A percentile compares a stretch with the other conserved stretches of the same genome.
These are phyloP conservation scores for Cornus florida DNA, from an alignment of 148 eudicot genomes.

Conservation along the genomic window DNA sequence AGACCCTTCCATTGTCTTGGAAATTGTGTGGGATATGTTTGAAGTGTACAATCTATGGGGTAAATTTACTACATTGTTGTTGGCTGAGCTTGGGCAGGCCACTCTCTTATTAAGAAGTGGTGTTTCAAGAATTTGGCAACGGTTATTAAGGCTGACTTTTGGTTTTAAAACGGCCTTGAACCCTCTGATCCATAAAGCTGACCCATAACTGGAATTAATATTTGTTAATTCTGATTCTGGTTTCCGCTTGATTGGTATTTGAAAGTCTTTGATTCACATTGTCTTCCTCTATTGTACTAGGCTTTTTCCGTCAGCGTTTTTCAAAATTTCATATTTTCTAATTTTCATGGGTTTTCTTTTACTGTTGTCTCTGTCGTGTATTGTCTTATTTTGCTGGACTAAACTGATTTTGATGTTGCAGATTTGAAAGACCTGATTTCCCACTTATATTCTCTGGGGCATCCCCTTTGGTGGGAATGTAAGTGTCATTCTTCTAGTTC, in stretches of 20 bases:
- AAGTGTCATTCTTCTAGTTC: constrained; percentile 30
- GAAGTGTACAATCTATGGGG: background rate
- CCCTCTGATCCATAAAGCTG: constrained; percentile 8
- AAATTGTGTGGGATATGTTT: background rate
- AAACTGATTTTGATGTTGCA: constrained; percentile 27
- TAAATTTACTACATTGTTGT: background rate
- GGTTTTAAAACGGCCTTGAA: background rate
- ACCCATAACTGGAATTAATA: background rate
- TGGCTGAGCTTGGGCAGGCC: background rate
- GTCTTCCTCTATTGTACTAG: background rate
- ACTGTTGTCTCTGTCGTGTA: background rate
- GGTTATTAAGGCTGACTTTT: background rate
- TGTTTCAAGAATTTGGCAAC: background rate
- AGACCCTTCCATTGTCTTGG: background rate
- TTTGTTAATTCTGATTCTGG: background rate
- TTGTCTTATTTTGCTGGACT: constrained; percentile 1
- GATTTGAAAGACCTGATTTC: constrained; percentile 86
- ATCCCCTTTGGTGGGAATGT: constrained; percentile 72
- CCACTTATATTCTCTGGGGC: constrained; percentile 81
- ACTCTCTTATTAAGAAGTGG: background rate
- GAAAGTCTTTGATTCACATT: background rate
- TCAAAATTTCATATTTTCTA: background rate
- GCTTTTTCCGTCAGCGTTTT: background rate
- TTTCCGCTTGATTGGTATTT: background rate
- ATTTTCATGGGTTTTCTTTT: constrained; percentile 3